Base-by-base conservation (phyloP, 1,139 yeast species). In the Yamadazyma spencermartinsiae region DNA sequence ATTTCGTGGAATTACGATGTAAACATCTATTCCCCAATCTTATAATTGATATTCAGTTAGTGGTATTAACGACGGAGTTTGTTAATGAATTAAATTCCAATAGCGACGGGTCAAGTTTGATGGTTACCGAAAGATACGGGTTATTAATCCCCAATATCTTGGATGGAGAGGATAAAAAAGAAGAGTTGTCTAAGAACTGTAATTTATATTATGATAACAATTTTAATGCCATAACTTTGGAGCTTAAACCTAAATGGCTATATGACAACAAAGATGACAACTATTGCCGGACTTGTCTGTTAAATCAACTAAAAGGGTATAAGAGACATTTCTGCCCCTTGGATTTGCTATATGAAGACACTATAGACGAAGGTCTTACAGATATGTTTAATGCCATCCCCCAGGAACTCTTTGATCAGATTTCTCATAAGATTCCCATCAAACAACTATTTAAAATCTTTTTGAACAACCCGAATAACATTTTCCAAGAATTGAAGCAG, bases 181-280 rank as follows among this genome's bases (percentile, higher is more conserved):
- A 49, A 14, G 42, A 45, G 9, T 48, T 71, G 15, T 65, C 71
- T 27, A 66, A 67, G 43, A 61, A 71, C 45, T 68, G 72, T 45
- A 68, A 59, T 35, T 45, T 72, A 21, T 68, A 68, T 47, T 48
- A 48, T 39, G 38, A 43, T 26, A 40, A 49, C 11, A 40, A 40
- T 4, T 53, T 64, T 30, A 50, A 53, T 36, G 58, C 68, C 16
- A 62, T 68, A 4, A 63, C 68, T 3, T 56, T 72, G 38, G 76
- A 72, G 47, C 55, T 72, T 45, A 72, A 72, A 44, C 77, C 77
- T 4, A 72, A 72, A 51, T 72, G 77, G 77, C 57, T 72, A 30
- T 72, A 72, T 49, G 74, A 70, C 43, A 70, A 71, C 42, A 45
- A 45, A 13, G 39, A 50, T 6, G 52, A 62, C 17, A 69, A 66